Conservation (phyloP, 768 basidiomycete genomes). For the Psilocybe cyanescens region DNA sequence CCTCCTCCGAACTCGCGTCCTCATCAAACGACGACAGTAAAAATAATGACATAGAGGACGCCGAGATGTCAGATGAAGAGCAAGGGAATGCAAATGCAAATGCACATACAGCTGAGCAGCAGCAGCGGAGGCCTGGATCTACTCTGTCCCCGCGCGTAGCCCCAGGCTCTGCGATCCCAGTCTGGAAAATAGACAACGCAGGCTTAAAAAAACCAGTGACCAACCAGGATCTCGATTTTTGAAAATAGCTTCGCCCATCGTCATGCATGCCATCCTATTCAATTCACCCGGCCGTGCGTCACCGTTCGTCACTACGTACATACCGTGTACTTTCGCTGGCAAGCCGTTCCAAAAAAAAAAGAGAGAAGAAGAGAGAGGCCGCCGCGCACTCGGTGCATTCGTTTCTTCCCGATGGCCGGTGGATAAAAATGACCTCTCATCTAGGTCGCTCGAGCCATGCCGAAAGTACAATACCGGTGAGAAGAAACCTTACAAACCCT, state of each 20-base stretch:
- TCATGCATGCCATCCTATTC: not conserved
- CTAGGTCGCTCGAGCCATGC: not conserved
- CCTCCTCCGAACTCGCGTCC: conserved; percentile 13
- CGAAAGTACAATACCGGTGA: not conserved
- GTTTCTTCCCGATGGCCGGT: not conserved
- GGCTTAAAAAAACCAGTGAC: conserved; percentile 22
- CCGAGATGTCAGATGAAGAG: conserved; percentile 6
- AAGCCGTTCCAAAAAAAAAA: not conserved
- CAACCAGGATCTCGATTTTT: conserved; percentile 25
- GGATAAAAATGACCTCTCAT: not conserved
- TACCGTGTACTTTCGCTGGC: not conserved
- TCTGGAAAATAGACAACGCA: conserved; percentile 29
- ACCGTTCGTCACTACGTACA: not conserved
- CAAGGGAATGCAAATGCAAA: not conserved
- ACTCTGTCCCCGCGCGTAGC: conserved; percentile 8
- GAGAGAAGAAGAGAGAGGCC: not conserved
- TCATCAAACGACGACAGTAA: not conserved
- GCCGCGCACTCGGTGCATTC: not conserved
- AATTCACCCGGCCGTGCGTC: not conserved
- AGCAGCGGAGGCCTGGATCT: not conserved
- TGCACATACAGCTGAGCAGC: too few species aligned
- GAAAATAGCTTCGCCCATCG: not conserved
- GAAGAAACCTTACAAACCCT: not conserved
- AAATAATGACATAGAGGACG: conserved; percentile 6
- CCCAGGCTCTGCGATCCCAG: conserved; percentile 22